phyloP scores from a whole-genome alignment of 495 filamentous ascomycete species.

The Penicillium macrosclerotiorum region DNA sequence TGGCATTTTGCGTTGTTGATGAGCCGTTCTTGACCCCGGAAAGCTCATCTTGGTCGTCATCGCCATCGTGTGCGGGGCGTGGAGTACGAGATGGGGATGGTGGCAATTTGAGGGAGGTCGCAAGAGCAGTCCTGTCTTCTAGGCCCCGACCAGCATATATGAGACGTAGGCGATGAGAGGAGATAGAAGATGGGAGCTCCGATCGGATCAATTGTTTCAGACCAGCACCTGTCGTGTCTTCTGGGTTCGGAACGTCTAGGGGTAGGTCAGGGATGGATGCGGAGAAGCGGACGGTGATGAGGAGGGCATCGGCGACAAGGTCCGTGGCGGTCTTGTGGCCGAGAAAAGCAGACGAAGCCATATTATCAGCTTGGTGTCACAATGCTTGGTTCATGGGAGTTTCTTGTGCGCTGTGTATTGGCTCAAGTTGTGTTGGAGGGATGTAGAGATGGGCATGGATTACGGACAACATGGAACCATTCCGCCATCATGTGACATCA shows the following conservation, averaged over 20 bases:
- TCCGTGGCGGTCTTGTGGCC: slow-evolving; percentile 15
- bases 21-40: slow-evolving; percentile 19
- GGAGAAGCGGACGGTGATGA: slow-evolving; percentile 85
- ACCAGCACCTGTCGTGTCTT: slow-evolving; percentile 65
- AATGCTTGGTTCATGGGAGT: too few relatives aligned
- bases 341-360: slow-evolving; percentile 20
- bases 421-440: too few relatives aligned
- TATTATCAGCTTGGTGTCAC: too few relatives aligned
- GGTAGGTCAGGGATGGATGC: slow-evolving; percentile 78
- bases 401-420: too few relatives aligned
- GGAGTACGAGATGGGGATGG: slow-evolving; percentile 45
- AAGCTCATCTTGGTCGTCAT: slow-evolving; percentile 27
- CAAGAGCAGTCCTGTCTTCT: slow-evolving; percentile 64
- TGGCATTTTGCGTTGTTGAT: slow-evolving; percentile 39
- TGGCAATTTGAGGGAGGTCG: slow-evolving; percentile 60
- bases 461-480: too few relatives aligned
- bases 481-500: too few relatives aligned
- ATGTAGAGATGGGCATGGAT: too few relatives aligned
- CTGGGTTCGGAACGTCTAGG: slow-evolving; percentile 66
- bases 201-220: slow-evolving; percentile 80
- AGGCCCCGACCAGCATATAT: slow-evolving; percentile 87
- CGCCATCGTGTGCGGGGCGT: slow-evolving; percentile 27
- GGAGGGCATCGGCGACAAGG: slow-evolving; percentile 47
- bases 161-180: slow-evolving; percentile 70
- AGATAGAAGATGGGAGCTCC: slow-evolving; percentile 60